These are phyloP conservation scores for Hanseniaspora osmophila DNA, from an alignment of 805 yeast genomes.

Conservation along the genomic window DNA sequence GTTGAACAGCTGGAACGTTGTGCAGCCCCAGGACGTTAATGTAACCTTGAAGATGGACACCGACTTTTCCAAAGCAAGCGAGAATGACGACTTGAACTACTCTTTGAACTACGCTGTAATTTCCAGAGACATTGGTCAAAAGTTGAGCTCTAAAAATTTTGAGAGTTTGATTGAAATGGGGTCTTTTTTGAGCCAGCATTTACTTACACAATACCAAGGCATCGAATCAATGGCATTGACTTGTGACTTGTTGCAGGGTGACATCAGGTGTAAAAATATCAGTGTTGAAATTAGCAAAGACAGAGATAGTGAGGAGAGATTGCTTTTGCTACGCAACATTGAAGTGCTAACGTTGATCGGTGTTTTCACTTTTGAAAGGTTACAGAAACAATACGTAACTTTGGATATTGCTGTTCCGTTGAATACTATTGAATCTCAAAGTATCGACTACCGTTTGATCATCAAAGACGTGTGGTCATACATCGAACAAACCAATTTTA, in stretches of 20 bases:
- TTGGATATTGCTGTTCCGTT: slow-evolving; percentile 40
- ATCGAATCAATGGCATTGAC: slow-evolving; percentile 11
- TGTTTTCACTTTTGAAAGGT: slow-evolving; percentile 79
- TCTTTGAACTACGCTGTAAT: slow-evolving; percentile 84
- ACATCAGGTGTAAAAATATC: slow-evolving; percentile 21
- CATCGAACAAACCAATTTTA: slow-evolving; percentile 69
- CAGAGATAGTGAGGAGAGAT: not conserved
- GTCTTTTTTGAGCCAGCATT: slow-evolving; percentile 5
- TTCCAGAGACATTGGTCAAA: slow-evolving; percentile 43
- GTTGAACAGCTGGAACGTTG: slow-evolving; percentile 60
- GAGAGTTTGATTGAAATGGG: not conserved
- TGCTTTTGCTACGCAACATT: slow-evolving; percentile 21
- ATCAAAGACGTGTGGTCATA: slow-evolving; percentile 39
- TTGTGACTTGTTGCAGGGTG: slow-evolving; percentile 14
- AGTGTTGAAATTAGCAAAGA: slow-evolving; percentile 6
- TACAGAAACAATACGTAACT: slow-evolving; percentile 62
- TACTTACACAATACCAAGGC: slow-evolving; percentile 9
- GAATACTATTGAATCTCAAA: slow-evolving; percentile 3
- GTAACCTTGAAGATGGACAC: slow-evolving; percentile 50
- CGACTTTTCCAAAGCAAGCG: slow-evolving; percentile 60
- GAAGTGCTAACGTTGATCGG: slow-evolving; percentile 72
- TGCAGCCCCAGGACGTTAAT: slow-evolving; percentile 49
- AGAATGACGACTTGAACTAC: slow-evolving; percentile 63
- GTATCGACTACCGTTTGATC: slow-evolving; percentile 22
- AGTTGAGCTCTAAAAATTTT: slow-evolving; percentile 8